Base-by-base conservation (phyloP, 805 yeast genomes). In the Metschnikowia amazonensis region DNA sequence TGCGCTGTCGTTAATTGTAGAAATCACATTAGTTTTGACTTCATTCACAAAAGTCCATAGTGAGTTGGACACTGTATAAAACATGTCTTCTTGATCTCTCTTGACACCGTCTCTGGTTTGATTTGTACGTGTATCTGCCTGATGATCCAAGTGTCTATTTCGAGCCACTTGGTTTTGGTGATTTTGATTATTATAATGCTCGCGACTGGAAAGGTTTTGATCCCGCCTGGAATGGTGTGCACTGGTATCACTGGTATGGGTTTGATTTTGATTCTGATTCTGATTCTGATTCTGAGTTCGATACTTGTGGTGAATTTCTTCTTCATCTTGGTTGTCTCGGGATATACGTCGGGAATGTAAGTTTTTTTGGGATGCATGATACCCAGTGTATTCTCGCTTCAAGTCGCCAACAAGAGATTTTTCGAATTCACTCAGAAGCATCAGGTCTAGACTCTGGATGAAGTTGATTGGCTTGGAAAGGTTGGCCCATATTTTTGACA, bases 351-450 rank as follows among this genome's bases (percentile, higher is more conserved):
- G 41, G 9, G 32, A 10, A 2, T 27, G 41, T 8, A 18, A n/a
- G 31, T 27, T 24, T 13, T 18, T 27, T 3, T 25, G 20, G 16
- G 38, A 24, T 4, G 18, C 25, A 13, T 6, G 28, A 14, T 39
- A 16, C 5, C 24, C 36, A 18, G 14, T 17, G 17, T 16, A 3
- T 7, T 17, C 41, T 6, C n/a, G 41, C 25, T 14, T 37, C 10
- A 37, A 9, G 7, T 46, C 50, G 13, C 48, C 50, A 7, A 37
- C 24, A 13, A 49, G 25, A 5, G 51, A 47, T 28, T 42, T 41
- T 27, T 83, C 89, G 46, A 84, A 69, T 59, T 84, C 89, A 46
- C 73, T 76, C 57, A 80, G 87, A 27, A 84, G 66, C 62, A 82
- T 68, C 43, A 76, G 79, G 59, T 84, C 92, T 56, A 84, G 75